Evolutionary conservation across 2,329 filamentous ascomycete genomes (phyloP), one percentile per base, ranked within the genome.

Genomic region (Xylaria sp.): DNA sequence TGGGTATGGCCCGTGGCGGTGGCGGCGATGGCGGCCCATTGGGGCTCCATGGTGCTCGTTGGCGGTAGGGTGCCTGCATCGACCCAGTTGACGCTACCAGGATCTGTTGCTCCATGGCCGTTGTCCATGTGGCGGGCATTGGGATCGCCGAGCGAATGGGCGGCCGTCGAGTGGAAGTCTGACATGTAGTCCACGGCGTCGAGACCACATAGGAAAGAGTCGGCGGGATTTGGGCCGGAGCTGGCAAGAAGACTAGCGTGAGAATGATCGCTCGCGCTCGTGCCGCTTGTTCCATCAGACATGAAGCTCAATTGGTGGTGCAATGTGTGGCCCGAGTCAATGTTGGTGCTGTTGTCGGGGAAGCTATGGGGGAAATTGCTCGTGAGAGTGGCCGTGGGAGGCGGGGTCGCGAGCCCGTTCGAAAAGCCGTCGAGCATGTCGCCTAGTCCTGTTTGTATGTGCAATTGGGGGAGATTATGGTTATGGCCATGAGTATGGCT

Each of bases 371-470:
- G 74, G 50, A 82, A 79, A 72, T 85, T 81, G 45, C 81, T 80
- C 27, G 84, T 82, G 14, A 89, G 77, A 1, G 82, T 82, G 1
- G 85, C 86, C 1, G 84, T 86, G 4, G 85, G 86, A 3, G 87
- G 87, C 27, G 88, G 87, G 5, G 88, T 89, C 32, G 83, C 83
- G 19, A 89, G 83, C 1, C 85, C 86, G 67, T 83, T 82, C 69
- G 85, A 62, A 59, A 61, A 86, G n/a, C 81, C 80, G 69, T 87
- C 85, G 24, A 87, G 81, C 30, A 87, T 76, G 42, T 79, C 58
- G 47, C 45, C 80, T 4, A 80, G 27, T 6, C 68, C 68, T 5
- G 71, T 19, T 27, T 71, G 70, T 6, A 17, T 17, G 1, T 62
- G 67, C 9, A 72, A 47, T 61, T 73, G 71, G 21, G 65, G 64